Evolutionary conservation across 306 rosid genomes (phyloP).

Genomic region (Alnus glutinosa): DNA sequence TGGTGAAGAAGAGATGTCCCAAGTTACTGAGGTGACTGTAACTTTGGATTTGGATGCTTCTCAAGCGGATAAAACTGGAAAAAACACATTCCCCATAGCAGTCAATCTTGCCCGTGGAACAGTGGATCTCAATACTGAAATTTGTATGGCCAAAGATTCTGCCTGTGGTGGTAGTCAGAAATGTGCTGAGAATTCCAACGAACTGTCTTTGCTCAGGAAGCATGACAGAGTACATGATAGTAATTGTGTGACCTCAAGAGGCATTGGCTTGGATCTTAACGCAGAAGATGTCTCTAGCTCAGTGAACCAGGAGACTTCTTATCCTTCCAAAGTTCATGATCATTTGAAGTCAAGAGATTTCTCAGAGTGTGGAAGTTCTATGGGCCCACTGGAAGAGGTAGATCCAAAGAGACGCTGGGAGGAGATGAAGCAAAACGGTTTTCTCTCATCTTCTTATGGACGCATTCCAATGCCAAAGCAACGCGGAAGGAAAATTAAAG

Average conservation of each 20-base stretch:
- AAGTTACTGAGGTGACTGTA: conserved; percentile 40
- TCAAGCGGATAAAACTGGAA: conserved; percentile 39
- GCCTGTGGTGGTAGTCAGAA: conserved; percentile 29
- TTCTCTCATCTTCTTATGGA: conserved; percentile 78
- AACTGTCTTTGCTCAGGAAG: conserved; percentile 29
- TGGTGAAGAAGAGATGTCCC: conserved; percentile 48
- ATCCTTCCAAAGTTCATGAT: conserved; percentile 39
- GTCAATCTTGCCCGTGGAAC: conserved; percentile 25
- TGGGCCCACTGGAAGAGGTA: conserved; percentile 60
- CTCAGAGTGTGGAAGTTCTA: conserved; percentile 82
- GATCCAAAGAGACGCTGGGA: conserved; percentile 73
- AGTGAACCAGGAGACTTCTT: conserved; percentile 34
- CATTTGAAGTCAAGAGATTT: conserved; percentile 55
- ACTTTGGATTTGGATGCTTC: conserved; percentile 38
- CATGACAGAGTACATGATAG: conserved; percentile 19
- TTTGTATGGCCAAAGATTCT: conserved; percentile 29
- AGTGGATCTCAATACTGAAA: conserved; percentile 62
- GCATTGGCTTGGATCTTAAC: conserved; percentile 65
- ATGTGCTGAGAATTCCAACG: conserved; percentile 35
- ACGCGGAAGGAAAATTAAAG: conserved; percentile 73
- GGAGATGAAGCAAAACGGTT: conserved; percentile 92
- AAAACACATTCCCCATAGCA: conserved; percentile 1
- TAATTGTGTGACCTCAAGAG: conserved; percentile 34
- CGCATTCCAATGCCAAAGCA: conserved; percentile 87
- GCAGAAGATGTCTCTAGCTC: conserved; percentile 66